A percentile compares a stretch with the other conserved stretches of the same genome.
Conservation (phyloP, 306 rosid species). For the Cicer arietinum region DNA sequence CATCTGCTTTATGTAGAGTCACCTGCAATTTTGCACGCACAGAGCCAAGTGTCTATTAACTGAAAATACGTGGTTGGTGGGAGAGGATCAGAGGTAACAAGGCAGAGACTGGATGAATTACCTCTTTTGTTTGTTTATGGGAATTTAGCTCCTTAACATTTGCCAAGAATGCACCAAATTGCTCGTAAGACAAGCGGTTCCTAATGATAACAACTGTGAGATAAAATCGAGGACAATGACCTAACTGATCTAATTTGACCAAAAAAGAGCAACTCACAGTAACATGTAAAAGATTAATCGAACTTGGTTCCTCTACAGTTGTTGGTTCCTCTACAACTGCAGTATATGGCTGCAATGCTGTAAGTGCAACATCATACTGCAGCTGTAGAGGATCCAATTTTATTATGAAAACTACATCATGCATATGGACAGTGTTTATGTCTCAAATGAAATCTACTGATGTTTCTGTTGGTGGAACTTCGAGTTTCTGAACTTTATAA, state of each 20-base stretch:
- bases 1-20: slow-evolving; percentile 83
- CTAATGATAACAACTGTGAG: slow-evolving; percentile 48
- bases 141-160: slow-evolving; percentile 93
- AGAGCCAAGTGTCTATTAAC: background rate
- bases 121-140: slow-evolving; percentile 96
- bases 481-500: background rate
- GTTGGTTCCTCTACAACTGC: too few relatives aligned
- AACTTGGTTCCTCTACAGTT: too few relatives aligned
- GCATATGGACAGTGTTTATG: too few relatives aligned
- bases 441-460: background rate
- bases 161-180: slow-evolving; percentile 89
- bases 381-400: too few relatives aligned
- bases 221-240: slow-evolving; percentile 25
- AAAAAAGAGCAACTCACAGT: background rate
- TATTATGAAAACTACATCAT: too few relatives aligned
- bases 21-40: slow-evolving; percentile 58
- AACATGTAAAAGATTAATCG: background rate
- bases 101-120: slow-evolving; percentile 35
- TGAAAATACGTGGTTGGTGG: background rate
- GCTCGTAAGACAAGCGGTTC: slow-evolving; percentile 96
- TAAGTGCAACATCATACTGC: too few relatives aligned
- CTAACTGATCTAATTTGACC: background rate
- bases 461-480: background rate
- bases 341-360: too few relatives aligned
- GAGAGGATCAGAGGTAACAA: background rate